Evolutionary conservation across 1,139 yeast genomes (phyloP), one percentile per base, ranked within the genome.

Genomic region (Debaryomyces psychrophilus): DNA sequence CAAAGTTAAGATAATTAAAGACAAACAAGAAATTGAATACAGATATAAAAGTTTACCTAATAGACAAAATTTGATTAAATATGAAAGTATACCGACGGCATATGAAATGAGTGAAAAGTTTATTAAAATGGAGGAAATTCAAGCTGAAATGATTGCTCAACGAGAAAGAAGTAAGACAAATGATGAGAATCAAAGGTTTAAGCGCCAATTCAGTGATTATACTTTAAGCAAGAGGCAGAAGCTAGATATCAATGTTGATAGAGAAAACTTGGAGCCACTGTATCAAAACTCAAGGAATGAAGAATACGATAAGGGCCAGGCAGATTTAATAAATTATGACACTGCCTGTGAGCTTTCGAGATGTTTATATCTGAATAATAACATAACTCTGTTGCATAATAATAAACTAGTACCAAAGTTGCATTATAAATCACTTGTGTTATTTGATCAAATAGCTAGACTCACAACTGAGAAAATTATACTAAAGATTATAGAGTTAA

Each of bases 101-200:
- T 65, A 66, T 50, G 89, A 83, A 57, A 74, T 82, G 76, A 72
- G 77, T 48, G 69, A 68, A 15, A 64, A 64, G 17, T 81, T 77
- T 61, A 58, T 78, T 1, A 59, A 60, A 9, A 63, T 77, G 60
- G 88, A 83, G 56, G 78, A 78, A 36, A 58, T 60, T 5, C 82
- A 78, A 50, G 68, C 74, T 18, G 54, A 50, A 2, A 53, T 59
- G 37, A 55, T 71, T 2, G 46, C 55, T 1, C 43, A 50, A 22
- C 54, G 56, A 34, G 71, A 67, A 28, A 44, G 53, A 22, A 44
- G 49, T 9, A 29, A 52, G 11, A 45, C 45, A 3, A 57, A 53
- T 33, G 68, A 57, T 35, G 51, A 48, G 34, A 54, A 51, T 27
- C 48, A 44, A 37, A 36, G 51, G 27, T 52, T 51, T 36, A 50